phyloP scores from a whole-genome alignment of 495 filamentous ascomycete genomes.

The Parathielavia appendiculata region DNA sequence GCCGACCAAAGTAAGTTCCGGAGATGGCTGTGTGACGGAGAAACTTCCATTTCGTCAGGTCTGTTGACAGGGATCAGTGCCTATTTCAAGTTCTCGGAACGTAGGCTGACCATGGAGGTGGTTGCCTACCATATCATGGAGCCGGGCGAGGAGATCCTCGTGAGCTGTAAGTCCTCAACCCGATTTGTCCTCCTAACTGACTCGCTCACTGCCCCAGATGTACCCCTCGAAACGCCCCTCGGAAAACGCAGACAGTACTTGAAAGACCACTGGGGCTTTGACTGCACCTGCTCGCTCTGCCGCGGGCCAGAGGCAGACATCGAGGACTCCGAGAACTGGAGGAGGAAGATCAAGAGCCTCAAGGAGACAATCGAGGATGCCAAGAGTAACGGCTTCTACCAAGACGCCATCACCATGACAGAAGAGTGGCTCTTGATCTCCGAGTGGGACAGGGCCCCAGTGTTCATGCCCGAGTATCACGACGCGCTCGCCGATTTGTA shows the following conservation, averaged over 20 bases:
- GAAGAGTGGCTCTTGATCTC: slow-evolving; percentile 32
- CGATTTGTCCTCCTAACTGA: neutral
- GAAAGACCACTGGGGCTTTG: slow-evolving; percentile 35
- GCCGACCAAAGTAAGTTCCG: slow-evolving; percentile 39
- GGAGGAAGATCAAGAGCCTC: slow-evolving; percentile 30
- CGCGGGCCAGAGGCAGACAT: slow-evolving; percentile 28
- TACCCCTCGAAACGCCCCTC: slow-evolving; percentile 28
- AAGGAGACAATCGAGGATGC: slow-evolving; percentile 32
- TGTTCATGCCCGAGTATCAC: slow-evolving; percentile 35
- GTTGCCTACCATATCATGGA: slow-evolving; percentile 37
- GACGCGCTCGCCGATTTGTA: slow-evolving; percentile 37
- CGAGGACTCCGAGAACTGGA: slow-evolving; percentile 34
- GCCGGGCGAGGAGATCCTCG: slow-evolving; percentile 38
- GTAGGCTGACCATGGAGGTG: slow-evolving; percentile 34
- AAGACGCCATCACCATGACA: slow-evolving; percentile 33
- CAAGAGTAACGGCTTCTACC: slow-evolving; percentile 29
- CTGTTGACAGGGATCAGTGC: slow-evolving; percentile 29
- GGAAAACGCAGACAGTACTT: slow-evolving; percentile 28
- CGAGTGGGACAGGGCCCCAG: slow-evolving; percentile 31
- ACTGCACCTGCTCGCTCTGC: slow-evolving; percentile 40
- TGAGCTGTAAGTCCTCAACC: slow-evolving; percentile 34
- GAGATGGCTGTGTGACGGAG: too few relatives aligned
- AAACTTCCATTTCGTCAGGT: too few relatives aligned
- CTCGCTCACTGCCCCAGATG: slow-evolving; percentile 20
- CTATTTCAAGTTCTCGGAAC: slow-evolving; percentile 35